These are phyloP conservation scores for Chimonanthus salicifolius DNA, from an alignment of 164 flowering plant genomes.

Conservation along the genomic window DNA sequence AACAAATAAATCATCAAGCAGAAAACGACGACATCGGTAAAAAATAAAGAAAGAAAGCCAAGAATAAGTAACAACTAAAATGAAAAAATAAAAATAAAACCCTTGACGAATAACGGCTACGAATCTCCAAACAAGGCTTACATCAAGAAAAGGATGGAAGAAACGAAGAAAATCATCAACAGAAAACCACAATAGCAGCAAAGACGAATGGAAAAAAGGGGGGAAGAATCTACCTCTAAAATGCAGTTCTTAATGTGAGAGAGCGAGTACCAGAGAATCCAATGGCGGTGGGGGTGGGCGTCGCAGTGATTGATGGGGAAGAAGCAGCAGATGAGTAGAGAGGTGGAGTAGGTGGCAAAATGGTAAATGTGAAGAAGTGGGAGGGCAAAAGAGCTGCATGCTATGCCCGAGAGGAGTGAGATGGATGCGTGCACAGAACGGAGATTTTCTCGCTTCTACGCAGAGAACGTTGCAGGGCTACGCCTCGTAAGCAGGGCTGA, in stretches of 20 bases:
- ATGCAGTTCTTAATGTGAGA: not conserved
- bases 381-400: not conserved
- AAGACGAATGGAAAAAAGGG: no score
- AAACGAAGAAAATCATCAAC: no score
- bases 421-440: not conserved
- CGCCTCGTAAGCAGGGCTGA: not conserved
- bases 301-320: not conserved
- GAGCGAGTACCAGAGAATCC: not conserved
- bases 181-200: no score
- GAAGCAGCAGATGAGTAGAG: not conserved
- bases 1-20: no score
- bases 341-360: not conserved
- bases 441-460: not conserved
- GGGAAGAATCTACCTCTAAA: not conserved
- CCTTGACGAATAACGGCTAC: no score
- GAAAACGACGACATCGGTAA: no score
- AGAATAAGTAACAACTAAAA: no score
- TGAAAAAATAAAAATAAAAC: no score
- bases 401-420: not conserved
- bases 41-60: no score
- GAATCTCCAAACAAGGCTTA: no score
- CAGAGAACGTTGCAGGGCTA: not conserved
- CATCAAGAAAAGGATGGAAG: no score
- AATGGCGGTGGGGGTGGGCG: not conserved
- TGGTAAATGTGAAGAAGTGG: not conserved